Percentiles rank a stretch among this genome's conserved stretches.
Conservation (phyloP, 352 stramenopile genomes). For the Phytophthora nicotianae region DNA sequence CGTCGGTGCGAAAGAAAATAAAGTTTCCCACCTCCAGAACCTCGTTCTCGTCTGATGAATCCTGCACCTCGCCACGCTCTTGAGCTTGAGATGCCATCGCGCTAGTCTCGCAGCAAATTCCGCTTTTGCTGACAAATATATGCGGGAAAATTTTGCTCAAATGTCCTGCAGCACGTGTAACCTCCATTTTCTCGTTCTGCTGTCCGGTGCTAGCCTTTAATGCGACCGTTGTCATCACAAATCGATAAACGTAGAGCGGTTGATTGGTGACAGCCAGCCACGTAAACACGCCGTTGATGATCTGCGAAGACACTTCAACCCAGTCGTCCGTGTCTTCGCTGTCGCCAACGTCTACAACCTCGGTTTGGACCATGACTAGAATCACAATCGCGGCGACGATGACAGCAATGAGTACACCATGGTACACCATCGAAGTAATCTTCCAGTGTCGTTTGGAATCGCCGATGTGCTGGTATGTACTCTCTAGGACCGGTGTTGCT, state of each 20-base stretch:
- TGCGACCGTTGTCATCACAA: slow-evolving; percentile 5
- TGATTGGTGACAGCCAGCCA: slow-evolving; percentile 5
- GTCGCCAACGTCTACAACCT: slow-evolving; percentile 5
- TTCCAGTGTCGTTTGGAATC: neutral
- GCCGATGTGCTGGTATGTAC: neutral
- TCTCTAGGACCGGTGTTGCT: slow-evolving; percentile 1
- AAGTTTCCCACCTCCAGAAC: neutral
- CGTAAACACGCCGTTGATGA: slow-evolving; percentile 12
- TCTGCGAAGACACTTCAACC: slow-evolving; percentile 9
- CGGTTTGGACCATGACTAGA: slow-evolving; percentile 1
- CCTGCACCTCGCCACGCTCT: neutral
- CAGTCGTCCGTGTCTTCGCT: neutral
- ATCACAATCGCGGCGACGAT: neutral
- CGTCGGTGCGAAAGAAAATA: slow-evolving; percentile 4
- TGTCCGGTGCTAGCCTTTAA: neutral
- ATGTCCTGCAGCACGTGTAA: neutral
- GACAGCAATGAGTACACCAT: neutral
- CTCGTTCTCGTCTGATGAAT: neutral
- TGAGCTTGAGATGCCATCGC: neutral
- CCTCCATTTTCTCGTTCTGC: neutral
- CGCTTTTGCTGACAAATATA: slow-evolving; percentile 1
- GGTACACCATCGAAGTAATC: neutral
- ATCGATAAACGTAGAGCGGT: slow-evolving; percentile 4
- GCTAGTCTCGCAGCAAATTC: neutral
- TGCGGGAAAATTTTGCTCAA: slow-evolving; percentile 5